Evolutionary conservation across 352 stramenopile genomes (phyloP), one percentile per base, ranked within the genome.

Genomic region (Blastocystis sp.): DNA sequence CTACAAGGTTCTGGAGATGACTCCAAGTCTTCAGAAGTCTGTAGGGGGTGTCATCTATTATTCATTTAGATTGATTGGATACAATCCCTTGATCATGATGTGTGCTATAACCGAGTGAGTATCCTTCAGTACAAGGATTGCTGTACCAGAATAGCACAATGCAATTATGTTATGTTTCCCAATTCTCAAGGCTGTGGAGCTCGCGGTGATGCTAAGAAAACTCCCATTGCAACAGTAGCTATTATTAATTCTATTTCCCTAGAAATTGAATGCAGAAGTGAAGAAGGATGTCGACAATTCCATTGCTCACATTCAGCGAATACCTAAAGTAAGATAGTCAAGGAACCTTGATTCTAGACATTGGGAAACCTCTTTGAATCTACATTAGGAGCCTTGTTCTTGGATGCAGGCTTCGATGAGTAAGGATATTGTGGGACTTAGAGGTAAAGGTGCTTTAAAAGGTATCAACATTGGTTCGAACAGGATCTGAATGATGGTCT

Each of bases 41-140:
- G 54, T 61, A 61, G 6, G 5, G 19, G 19, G 6, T 32, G 3
- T 14, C 19, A 14, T 29, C 9, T 63, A 14, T 19, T 16, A 56
- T 63, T 37, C n/a, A 63, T 59, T 37, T 80, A 80, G 69, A 49
- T 49, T 19, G 43, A n/a, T 27, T 80, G 69, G 69, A n/a, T 37
- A 14, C 7, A 39, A 14, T 80, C 69, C 3, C 14, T 21, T 21
- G 21, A 63, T 24, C 61, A 58, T 27, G 7, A 61, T n/a, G 3
- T 14, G 9, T 65, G 46, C 27, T 80, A 49, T 27, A 39, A 59
- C 1, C 16, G 35, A 16, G 43, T 80, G 6, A 43, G 6, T 21
- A 24, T 80, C 9, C 21, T 19, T 4, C 46, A 80, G 39, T 80
- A 80, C 7, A n/a, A 46, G 11, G 69, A 80, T 2, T 80, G 69